A percentile compares a stretch with the other conserved stretches of the same genome.
phyloP scores from a whole-genome alignment of 2,329 filamentous ascomycete genomes.

The Fusarium pseudograminearum region DNA sequence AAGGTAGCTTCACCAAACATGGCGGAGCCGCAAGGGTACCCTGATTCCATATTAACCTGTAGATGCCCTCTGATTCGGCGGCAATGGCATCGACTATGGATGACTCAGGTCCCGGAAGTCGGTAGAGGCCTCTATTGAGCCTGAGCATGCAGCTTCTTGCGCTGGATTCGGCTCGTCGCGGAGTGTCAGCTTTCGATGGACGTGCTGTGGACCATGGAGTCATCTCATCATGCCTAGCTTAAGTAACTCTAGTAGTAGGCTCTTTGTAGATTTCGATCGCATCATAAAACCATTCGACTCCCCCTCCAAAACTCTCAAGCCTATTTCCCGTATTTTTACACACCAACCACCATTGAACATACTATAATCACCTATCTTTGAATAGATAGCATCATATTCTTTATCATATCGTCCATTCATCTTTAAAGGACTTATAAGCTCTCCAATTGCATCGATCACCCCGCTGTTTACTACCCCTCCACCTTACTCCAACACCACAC shows the following conservation, averaged over 20 bases:
- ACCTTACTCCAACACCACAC: constrained; percentile 45
- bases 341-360: background rate
- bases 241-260: background rate
- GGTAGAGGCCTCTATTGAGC: constrained; percentile 33
- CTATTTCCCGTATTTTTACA: constrained; percentile 4
- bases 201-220: constrained; percentile 25
- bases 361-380: constrained; percentile 4
- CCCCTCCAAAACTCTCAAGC: constrained; percentile 8
- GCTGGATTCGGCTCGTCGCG: constrained; percentile 46
- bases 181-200: constrained; percentile 25
- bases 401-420: background rate
- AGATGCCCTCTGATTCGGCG: constrained; percentile 35
- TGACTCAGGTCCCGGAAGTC: constrained; percentile 47
- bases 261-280: constrained; percentile 16
- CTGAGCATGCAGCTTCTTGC: constrained; percentile 23
- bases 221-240: constrained; percentile 38
- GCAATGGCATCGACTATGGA: constrained; percentile 23
- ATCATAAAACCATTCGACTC: constrained; percentile 39
- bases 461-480: constrained; percentile 30
- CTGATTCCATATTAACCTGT: constrained; percentile 18
- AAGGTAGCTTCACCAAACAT: constrained; percentile 8
- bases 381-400: constrained; percentile 19
- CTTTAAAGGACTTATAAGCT: constrained; percentile 11
- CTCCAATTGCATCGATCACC: constrained; percentile 19
- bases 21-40: constrained; percentile 38